A percentile compares a stretch with the other conserved stretches of the same genome.
These are phyloP conservation scores for Amphirosellinia nigrospora DNA, from an alignment of 495 filamentous ascomycete genomes.

Conservation along the genomic window DNA sequence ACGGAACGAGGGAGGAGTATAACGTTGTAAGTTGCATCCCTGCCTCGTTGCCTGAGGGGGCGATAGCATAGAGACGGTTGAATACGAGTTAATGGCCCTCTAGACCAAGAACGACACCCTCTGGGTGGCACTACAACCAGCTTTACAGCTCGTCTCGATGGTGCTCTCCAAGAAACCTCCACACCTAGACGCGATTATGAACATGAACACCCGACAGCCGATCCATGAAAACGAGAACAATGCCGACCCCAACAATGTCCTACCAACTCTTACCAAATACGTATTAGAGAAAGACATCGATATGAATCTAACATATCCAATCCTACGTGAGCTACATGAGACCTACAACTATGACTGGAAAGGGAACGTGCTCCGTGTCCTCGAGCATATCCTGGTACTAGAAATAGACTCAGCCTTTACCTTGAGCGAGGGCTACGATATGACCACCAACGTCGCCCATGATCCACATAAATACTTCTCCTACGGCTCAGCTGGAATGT, in stretches of 20 bases:
- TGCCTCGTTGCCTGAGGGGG: background rate
- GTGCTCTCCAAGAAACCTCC: slow-evolving; percentile 31
- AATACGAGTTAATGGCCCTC: background rate
- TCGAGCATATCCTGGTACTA: background rate
- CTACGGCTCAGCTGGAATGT: background rate
- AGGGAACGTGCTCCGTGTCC: background rate
- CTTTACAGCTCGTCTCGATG: slow-evolving; percentile 35
- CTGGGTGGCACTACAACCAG: slow-evolving; percentile 45
- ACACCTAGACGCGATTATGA: slow-evolving; percentile 26
- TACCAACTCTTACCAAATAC: slow-evolving; percentile 17
- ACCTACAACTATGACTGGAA: slow-evolving; percentile 28
- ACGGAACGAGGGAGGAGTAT: slow-evolving; percentile 35
- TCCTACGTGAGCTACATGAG: slow-evolving; percentile 5
- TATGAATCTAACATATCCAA: background rate
- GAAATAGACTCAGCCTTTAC: slow-evolving; percentile 21
- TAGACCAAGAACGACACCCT: slow-evolving; percentile 36
- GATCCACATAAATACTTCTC: background rate
- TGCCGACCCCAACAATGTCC: background rate
- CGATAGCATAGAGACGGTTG: background rate
- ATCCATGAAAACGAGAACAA: background rate
- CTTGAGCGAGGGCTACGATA: background rate
- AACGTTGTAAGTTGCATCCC: slow-evolving; percentile 30
- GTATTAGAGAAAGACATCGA: slow-evolving; percentile 12
- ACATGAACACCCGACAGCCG: slow-evolving; percentile 31
- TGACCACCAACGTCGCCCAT: background rate